These are phyloP conservation scores for Teratosphaeria zuluensis DNA, from an alignment of 2,329 filamentous ascomycete genomes.

Conservation along the genomic window DNA sequence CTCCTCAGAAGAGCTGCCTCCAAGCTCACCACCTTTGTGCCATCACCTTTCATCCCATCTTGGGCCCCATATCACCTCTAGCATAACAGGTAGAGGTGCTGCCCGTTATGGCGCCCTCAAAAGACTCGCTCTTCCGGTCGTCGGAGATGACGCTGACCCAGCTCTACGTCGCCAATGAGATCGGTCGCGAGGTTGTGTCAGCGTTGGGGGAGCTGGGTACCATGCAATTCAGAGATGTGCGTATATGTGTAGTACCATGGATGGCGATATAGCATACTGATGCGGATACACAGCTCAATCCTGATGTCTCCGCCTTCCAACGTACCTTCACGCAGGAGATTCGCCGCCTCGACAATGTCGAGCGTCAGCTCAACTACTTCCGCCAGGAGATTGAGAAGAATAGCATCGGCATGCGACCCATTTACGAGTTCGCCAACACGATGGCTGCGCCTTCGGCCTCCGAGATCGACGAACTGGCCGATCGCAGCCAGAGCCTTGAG, in stretches of 20 bases:
- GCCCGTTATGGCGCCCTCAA: slow-evolving; percentile 46
- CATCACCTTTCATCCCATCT: background rate
- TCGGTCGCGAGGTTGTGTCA: slow-evolving; percentile 93
- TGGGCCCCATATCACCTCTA: background rate
- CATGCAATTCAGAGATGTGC: slow-evolving; percentile 94
- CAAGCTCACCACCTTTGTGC: background rate
- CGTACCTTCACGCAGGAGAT: slow-evolving; percentile 97
- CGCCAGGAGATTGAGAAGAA: slow-evolving; percentile 92
- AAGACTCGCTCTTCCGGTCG: slow-evolving; percentile 98
- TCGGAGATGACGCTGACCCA: slow-evolving; percentile 99
- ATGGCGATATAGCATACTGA: slow-evolving; percentile 10
- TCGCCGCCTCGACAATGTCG: slow-evolving; percentile 91
- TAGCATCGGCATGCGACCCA: slow-evolving; percentile 72
- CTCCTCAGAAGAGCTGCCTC: background rate
- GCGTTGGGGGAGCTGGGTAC: slow-evolving; percentile 90
- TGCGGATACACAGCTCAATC: slow-evolving; percentile 61
- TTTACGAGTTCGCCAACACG: slow-evolving; percentile 76
- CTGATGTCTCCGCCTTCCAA: slow-evolving; percentile 88
- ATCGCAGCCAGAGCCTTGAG: slow-evolving; percentile 86
- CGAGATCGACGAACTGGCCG: slow-evolving; percentile 91
- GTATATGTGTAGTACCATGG: slow-evolving; percentile 25
- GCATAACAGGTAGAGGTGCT: background rate
- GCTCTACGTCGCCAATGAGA: slow-evolving; percentile 98
- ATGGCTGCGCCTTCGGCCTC: slow-evolving; percentile 81
- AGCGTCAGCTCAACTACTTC: slow-evolving; percentile 95